phyloP scores from a whole-genome alignment of 257 asterid species.

The Solanum bukasovii region DNA sequence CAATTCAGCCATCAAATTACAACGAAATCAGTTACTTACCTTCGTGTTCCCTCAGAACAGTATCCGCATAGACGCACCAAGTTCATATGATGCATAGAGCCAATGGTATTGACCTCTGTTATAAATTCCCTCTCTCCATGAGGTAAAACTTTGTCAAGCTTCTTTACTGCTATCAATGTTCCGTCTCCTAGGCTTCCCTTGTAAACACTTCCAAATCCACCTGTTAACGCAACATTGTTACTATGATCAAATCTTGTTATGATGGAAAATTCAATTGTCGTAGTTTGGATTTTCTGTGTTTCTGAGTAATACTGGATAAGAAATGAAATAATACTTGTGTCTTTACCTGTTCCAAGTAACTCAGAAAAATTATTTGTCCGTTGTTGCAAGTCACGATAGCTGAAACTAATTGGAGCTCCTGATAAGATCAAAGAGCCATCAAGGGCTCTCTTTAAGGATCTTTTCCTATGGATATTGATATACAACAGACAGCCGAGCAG shows the following conservation, averaged over 20 bases:
- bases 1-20: neutral
- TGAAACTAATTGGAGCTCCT: constrained; percentile 64
- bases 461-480: constrained; percentile 34
- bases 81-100: constrained; percentile 95
- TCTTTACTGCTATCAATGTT: constrained; percentile 71
- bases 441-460: constrained; percentile 47
- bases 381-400: constrained; percentile 56
- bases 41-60: constrained; percentile 64
- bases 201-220: constrained; percentile 89
- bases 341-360: constrained; percentile 74
- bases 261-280: neutral
- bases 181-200: constrained; percentile 72
- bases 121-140: constrained; percentile 82
- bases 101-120: constrained; percentile 78
- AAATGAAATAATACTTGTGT: neutral
- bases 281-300: neutral
- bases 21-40: constrained; percentile 20
- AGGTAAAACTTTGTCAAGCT: constrained; percentile 71
- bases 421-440: constrained; percentile 51
- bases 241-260: neutral
- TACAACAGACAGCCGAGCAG: constrained; percentile 52
- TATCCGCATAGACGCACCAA: constrained; percentile 76
- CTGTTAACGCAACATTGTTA: constrained; percentile 22
- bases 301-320: neutral
- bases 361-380: constrained; percentile 54